phyloP scores from a whole-genome alignment of 2,329 filamentous ascomycete genomes.

The Calonectria pteridis region DNA sequence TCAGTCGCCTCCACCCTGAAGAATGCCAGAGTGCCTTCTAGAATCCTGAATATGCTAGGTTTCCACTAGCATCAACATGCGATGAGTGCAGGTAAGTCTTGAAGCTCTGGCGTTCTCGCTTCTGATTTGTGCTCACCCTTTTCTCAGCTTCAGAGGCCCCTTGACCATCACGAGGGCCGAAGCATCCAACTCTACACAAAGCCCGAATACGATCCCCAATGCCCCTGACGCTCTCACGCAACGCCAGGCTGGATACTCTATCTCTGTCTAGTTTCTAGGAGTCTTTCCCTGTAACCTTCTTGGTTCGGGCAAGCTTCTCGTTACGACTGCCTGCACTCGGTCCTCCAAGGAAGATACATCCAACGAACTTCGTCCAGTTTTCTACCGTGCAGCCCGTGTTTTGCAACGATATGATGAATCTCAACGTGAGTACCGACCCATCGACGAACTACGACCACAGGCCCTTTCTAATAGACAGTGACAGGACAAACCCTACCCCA shows the following conservation, averaged over 20 bases:
- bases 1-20: not conserved
- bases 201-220: no score
- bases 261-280: not conserved
- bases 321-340: no score
- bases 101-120: not conserved
- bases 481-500: no score
- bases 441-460: no score
- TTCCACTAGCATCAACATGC: not conserved
- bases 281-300: no score
- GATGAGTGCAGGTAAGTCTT: not conserved
- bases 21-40: not conserved
- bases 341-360: no score
- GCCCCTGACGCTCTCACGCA: not conserved
- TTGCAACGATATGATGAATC: no score
- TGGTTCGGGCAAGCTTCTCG: no score
- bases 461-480: no score
- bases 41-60: not conserved
- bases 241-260: not conserved
- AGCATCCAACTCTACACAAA: not conserved
- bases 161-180: not conserved
- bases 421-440: no score
- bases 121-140: not conserved
- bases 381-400: no score
- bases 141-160: not conserved
- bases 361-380: no score